Percentiles rank a stretch among this genome's conserved stretches.
Evolutionary conservation across 805 yeast species (phyloP).

Genomic region (Metschnikowia kofuensis): DNA sequence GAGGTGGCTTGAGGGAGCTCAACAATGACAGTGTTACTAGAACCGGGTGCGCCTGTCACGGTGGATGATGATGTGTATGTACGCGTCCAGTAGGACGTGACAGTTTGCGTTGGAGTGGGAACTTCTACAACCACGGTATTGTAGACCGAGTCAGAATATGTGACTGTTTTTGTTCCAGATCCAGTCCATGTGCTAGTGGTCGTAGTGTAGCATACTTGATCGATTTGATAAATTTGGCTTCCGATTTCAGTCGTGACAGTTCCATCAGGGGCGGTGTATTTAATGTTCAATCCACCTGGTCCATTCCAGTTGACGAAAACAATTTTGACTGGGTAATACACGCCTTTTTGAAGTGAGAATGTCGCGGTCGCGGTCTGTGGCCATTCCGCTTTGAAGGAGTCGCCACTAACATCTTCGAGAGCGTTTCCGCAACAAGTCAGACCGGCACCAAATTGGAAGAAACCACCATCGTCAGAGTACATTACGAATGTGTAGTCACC

Average conservation of each 20-base stretch:
- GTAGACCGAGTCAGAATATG: background rate
- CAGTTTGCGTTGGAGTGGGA: too few relatives aligned
- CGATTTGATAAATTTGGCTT: background rate
- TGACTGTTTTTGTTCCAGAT: background rate
- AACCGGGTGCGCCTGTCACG: background rate
- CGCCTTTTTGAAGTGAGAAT: background rate
- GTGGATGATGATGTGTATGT: background rate
- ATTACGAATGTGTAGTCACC: conserved; percentile 1
- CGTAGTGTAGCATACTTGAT: background rate
- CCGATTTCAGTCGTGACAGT: too few relatives aligned
- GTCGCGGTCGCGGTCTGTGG: too few relatives aligned
- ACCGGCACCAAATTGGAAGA: background rate
- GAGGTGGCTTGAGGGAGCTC: background rate
- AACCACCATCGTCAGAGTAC: conserved; percentile 12
- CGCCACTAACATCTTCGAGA: background rate
- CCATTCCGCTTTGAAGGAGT: background rate
- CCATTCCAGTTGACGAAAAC: background rate
- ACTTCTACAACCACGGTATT: background rate
- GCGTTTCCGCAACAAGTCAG: background rate
- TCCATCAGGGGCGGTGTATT: too few relatives aligned
- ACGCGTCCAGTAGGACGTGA: too few relatives aligned
- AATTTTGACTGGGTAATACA: conserved; percentile 2
- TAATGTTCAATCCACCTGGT: too few relatives aligned
- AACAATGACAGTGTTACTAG: background rate
- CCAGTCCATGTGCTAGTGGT: background rate